Percentiles rank a stretch among this genome's conserved stretches.
These are phyloP conservation scores for Pseudopediastrum boryanum DNA, from an alignment of 139 green algal genomes.

Conservation along the genomic window DNA sequence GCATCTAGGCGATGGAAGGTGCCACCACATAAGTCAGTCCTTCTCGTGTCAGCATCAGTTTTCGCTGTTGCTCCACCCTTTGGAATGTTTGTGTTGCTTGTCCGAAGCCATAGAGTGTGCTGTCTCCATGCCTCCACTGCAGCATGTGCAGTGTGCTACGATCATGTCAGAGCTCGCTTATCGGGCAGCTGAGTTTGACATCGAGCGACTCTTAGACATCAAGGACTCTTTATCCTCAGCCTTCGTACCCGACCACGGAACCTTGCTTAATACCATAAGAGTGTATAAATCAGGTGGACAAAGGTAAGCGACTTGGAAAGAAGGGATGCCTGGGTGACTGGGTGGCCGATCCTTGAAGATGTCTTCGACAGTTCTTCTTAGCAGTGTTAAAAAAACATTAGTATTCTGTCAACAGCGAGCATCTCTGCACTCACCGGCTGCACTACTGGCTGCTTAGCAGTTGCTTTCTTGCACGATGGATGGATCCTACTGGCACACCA, in stretches of 20 bases:
- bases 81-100: slow-evolving; percentile 7
- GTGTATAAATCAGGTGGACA: slow-evolving; percentile 16
- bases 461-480: too few species aligned
- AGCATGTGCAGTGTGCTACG: slow-evolving; percentile 24
- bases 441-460: not conserved
- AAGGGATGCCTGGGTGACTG: not conserved
- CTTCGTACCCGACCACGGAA: not conserved
- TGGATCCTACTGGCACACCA: too few species aligned
- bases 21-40: too few species aligned
- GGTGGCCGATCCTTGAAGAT: too few species aligned
- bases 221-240: not conserved
- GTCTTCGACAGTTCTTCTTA: too few species aligned
- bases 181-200: slow-evolving; percentile 10
- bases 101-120: too few species aligned
- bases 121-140: not conserved
- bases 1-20: too few species aligned
- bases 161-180: slow-evolving; percentile 34
- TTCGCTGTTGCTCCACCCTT: too few species aligned
- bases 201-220: not conserved
- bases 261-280: not conserved
- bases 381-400: not conserved
- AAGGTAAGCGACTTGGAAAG: not conserved
- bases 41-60: too few species aligned
- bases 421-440: not conserved
- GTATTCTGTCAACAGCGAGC: not conserved